These are phyloP conservation scores for Globisporangium spiculum DNA, from an alignment of 352 stramenopile genomes.

Conservation along the genomic window DNA sequence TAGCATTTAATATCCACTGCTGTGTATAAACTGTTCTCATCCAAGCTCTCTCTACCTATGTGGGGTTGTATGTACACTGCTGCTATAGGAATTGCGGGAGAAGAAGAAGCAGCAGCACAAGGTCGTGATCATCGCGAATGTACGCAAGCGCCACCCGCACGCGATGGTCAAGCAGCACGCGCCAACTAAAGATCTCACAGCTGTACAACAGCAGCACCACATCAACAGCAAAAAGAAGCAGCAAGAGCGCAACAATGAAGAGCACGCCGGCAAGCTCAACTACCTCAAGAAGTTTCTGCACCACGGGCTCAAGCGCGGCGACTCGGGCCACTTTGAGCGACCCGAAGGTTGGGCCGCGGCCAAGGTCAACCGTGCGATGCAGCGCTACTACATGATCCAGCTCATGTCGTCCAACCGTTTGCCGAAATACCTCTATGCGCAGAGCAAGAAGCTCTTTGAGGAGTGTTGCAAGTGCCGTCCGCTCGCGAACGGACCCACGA, in stretches of 20 bases:
- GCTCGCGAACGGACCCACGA: constrained; percentile 44
- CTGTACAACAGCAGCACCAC: background rate
- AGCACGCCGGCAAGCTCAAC: constrained; percentile 14
- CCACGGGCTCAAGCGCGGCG: constrained; percentile 21
- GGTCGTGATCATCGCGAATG: constrained; percentile 54
- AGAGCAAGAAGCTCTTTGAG: constrained; percentile 73
- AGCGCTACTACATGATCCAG: constrained; percentile 50
- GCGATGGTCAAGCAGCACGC: constrained; percentile 37
- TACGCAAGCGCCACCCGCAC: constrained; percentile 37
- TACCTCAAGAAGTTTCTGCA: constrained; percentile 45
- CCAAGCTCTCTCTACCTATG: background rate
- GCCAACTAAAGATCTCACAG: background rate
- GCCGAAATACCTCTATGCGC: constrained; percentile 44
- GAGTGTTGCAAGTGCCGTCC: constrained; percentile 71
- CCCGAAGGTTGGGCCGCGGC: constrained; percentile 57
- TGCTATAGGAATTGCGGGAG: constrained; percentile 36
- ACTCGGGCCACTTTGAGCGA: constrained; percentile 24
- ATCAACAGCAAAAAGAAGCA: constrained; percentile 11
- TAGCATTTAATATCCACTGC: too few relatives aligned
- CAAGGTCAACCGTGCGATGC: constrained; percentile 57
- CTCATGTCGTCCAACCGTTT: constrained; percentile 35
- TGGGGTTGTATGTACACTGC: background rate
- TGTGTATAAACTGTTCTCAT: background rate
- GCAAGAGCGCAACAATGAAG: constrained; percentile 10
- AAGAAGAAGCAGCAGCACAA: constrained; percentile 51